Evolutionary conservation across 2,329 filamentous ascomycete species (phyloP), one percentile per base, ranked within the genome.

Genomic region (Parastagonospora avenae): DNA sequence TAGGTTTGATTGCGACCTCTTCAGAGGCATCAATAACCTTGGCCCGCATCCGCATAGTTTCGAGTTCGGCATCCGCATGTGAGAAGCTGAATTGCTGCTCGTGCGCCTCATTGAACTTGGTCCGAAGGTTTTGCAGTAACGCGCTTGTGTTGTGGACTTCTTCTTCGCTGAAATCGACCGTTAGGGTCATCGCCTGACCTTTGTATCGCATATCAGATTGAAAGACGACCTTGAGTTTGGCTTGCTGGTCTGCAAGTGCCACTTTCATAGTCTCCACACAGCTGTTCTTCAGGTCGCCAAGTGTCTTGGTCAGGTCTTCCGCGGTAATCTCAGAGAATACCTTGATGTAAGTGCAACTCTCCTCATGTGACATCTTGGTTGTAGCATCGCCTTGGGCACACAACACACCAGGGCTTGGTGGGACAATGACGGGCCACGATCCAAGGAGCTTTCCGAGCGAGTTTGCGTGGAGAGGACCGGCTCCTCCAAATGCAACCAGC

Each of bases 361-460:
- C 70, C 36, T 79, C 76, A 42, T 80, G 77, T 35, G 76, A 76
- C 57, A 81, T 74, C 54, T 78, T 78, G 0, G 79, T 81, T 1
- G 76, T 79, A 2, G 75, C 77, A 66, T 82, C 79, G 0, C 79
- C 79, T 47, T 79, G 76, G 2, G 79, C 79, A 52, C 79, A 82
- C 0, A 81, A 66, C 8, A 79, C 77, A 16, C 79, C 79, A 4
- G 79, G 79, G 1, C 77, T 77, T 1, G 76, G 78, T 9, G 79
- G 79, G 2, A 82, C 68, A n/a, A 81, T 80, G n/a, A 82, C 78
- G 4, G 79, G 79, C 76, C 77, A 81, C 2, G 78, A 76, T 0
- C 77, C 77, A 4, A 82, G 71, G 1, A 82, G 71, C 55, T 80
- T 74, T 16, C 79, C 79, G 1, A 81, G 69, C 3, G 78, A 76